Percentiles rank a stretch among this genome's conserved stretches.
phyloP scores from a whole-genome alignment of 441 rosid genomes.

The Gossypium trilobum region DNA sequence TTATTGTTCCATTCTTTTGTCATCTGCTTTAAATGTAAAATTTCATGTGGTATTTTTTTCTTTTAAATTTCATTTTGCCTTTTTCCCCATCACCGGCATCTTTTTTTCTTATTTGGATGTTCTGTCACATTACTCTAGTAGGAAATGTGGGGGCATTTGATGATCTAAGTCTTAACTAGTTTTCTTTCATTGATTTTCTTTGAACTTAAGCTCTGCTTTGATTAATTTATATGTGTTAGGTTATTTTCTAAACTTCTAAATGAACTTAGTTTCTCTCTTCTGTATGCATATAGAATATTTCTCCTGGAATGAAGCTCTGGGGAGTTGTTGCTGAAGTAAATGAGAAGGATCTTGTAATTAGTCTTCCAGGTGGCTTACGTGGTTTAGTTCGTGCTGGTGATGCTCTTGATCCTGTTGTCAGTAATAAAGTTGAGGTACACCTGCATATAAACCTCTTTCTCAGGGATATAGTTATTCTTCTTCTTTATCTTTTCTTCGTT shows the following conservation, averaged over 20 bases:
- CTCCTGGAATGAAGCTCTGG: conserved; percentile 92
- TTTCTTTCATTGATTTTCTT: not conserved
- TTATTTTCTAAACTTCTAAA: conserved; percentile 10
- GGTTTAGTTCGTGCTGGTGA: conserved; percentile 82
- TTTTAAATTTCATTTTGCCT: not conserved
- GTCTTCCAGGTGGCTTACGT: conserved; percentile 89
- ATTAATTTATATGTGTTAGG: conserved; percentile 7
- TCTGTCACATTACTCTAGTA: not conserved
- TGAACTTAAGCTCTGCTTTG: not conserved
- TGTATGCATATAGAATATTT: conserved; percentile 56
- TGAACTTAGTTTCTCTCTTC: conserved; percentile 4
- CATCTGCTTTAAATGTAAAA: not conserved
- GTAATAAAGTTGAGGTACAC: conserved; percentile 49
- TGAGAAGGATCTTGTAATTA: conserved; percentile 80
- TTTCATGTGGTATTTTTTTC: not conserved
- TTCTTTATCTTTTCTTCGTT: not conserved
- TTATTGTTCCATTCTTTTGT: not conserved
- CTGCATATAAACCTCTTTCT: conserved; percentile 1
- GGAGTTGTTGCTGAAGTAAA: conserved; percentile 92
- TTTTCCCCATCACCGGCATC: not conserved
- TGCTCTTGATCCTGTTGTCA: conserved; percentile 59
- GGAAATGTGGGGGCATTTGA: not conserved
- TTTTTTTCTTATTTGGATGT: not conserved
- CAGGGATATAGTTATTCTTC: not conserved
- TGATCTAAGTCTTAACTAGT: not conserved